phyloP scores from a whole-genome alignment of 83 land plant species.

The Picea mariana region DNA sequence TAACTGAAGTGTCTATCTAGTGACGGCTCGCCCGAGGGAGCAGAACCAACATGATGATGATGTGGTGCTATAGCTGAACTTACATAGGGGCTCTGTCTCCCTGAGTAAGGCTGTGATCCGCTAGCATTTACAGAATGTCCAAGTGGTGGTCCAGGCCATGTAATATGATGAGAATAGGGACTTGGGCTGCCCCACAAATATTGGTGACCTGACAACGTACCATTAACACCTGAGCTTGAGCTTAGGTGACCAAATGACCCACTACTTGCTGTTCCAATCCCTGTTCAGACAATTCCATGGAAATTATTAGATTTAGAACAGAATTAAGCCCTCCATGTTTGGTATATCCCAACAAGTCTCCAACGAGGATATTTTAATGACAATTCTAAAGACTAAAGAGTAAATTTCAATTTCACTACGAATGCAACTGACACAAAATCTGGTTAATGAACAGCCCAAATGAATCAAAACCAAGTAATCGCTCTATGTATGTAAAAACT shows the following conservation, averaged over 20 bases:
- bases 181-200: conserved; percentile 74
- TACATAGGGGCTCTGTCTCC: conserved; percentile 33
- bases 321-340: background rate
- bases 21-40: conserved; percentile 54
- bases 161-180: conserved; percentile 25
- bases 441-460: too few relatives aligned
- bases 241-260: conserved; percentile 39
- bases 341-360: background rate
- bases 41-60: conserved; percentile 70
- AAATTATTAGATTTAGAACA: background rate
- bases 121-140: conserved; percentile 39
- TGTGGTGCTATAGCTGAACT: conserved; percentile 31
- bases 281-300: conserved; percentile 5
- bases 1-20: conserved; percentile 53
- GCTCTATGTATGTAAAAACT: background rate
- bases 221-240: conserved; percentile 42
- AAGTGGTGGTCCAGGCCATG: conserved; percentile 34
- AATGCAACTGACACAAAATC: too few relatives aligned
- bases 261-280: conserved; percentile 9
- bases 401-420: too few relatives aligned
- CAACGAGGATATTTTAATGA: background rate
- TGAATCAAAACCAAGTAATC: background rate
- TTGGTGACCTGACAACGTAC: conserved; percentile 53
- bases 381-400: too few relatives aligned
- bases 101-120: conserved; percentile 32